A percentile compares a stretch with the other conserved stretches of the same genome.
Evolutionary conservation across 768 basidiomycete genomes (phyloP).

Genomic region (Artomyces pyxidatus): DNA sequence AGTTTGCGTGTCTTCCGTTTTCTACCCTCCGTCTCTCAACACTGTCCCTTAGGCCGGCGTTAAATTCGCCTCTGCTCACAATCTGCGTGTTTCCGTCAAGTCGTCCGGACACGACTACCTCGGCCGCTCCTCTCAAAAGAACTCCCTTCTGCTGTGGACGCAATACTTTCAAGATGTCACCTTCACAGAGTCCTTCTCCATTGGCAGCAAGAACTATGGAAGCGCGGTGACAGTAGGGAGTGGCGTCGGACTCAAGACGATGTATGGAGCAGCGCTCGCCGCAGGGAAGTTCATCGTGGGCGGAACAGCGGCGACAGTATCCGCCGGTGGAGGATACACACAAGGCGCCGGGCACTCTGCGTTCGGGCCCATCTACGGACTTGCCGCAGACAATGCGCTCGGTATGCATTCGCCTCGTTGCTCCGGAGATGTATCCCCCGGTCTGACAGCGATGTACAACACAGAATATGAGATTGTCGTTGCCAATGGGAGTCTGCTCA

Average conservation of each 20-base stretch:
- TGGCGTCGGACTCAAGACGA: slow-evolving; percentile 14
- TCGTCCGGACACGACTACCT: slow-evolving; percentile 34
- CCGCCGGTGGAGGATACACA: slow-evolving; percentile 17
- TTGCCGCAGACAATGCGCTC: slow-evolving; percentile 21
- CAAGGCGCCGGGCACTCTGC: slow-evolving; percentile 21
- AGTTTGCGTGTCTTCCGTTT: background rate
- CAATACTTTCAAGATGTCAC: slow-evolving; percentile 28
- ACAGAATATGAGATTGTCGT: slow-evolving; percentile 6
- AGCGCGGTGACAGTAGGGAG: slow-evolving; percentile 19
- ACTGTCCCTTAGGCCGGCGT: slow-evolving; percentile 20
- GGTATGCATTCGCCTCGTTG: too few species aligned
- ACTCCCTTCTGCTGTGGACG: slow-evolving; percentile 35
- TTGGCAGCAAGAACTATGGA: slow-evolving; percentile 18
- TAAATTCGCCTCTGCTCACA: slow-evolving; percentile 21
- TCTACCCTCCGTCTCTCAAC: background rate
- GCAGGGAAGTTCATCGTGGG: slow-evolving; percentile 17
- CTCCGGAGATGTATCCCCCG: too few species aligned
- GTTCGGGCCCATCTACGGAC: slow-evolving; percentile 16
- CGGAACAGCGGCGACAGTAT: slow-evolving; percentile 18
- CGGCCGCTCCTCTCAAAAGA: slow-evolving; percentile 34
- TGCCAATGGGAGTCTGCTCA: slow-evolving; percentile 2
- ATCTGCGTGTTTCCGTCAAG: slow-evolving; percentile 26
- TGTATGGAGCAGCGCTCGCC: slow-evolving; percentile 14
- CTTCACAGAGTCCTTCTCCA: slow-evolving; percentile 19
- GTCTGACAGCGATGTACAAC: too few species aligned